Percentiles rank a stretch among this genome's conserved stretches.
Evolutionary conservation across 164 flowering plant genomes (phyloP).

Genomic region (Umbellularia californica): DNA sequence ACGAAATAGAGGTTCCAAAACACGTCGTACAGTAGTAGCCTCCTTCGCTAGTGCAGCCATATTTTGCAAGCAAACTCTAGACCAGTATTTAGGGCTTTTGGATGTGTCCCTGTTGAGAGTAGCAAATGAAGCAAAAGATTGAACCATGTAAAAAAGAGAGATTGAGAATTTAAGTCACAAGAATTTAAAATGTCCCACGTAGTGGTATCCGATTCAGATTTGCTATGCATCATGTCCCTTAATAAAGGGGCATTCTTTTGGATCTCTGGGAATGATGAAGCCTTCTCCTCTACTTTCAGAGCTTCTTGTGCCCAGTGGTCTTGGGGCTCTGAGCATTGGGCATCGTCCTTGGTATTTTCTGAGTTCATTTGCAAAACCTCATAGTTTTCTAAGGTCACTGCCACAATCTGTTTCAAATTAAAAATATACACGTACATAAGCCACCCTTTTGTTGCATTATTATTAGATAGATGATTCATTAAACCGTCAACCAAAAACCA

Average conservation of each 20-base stretch:
- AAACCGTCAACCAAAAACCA: neutral
- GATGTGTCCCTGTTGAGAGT: constrained; percentile 44
- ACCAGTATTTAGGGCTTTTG: constrained; percentile 73
- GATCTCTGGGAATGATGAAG: constrained; percentile 24
- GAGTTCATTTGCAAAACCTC: constrained; percentile 29
- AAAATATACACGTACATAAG: neutral
- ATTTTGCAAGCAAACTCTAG: constrained; percentile 72
- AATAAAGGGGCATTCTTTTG: constrained; percentile 25
- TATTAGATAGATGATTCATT: neutral
- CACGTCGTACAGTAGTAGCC: constrained; percentile 75
- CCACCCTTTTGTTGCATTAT: neutral
- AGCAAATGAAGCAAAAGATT: constrained; percentile 6
- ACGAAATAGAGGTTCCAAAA: constrained; percentile 77
- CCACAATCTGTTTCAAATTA: constrained; percentile 50
- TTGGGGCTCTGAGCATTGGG: constrained; percentile 15
- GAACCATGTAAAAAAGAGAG: neutral
- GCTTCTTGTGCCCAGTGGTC: constrained; percentile 39
- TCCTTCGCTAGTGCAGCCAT: constrained; percentile 71
- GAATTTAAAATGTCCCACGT: constrained; percentile 31
- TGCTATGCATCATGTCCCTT: constrained; percentile 18
- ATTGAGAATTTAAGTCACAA: neutral
- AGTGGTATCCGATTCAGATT: constrained; percentile 28
- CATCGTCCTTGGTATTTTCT: constrained; percentile 23
- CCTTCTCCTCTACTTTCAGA: constrained; percentile 25
- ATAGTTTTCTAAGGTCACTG: constrained; percentile 72